Evolutionary conservation across 176 grass and related monocot genomes (phyloP).

Genomic region (Oryza punctata): DNA sequence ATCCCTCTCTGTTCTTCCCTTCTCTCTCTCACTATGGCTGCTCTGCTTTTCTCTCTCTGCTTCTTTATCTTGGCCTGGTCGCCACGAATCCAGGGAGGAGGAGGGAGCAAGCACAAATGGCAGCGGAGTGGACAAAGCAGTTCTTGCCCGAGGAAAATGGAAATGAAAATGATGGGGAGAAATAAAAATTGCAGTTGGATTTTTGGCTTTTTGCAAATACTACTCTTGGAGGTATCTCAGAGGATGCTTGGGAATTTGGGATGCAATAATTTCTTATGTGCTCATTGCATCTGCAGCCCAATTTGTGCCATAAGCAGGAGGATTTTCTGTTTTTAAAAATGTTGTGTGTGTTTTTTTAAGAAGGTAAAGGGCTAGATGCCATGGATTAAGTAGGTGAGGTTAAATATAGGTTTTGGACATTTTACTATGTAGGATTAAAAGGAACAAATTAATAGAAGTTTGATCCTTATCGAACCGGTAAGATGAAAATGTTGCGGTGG

Average conservation of each 20-base stretch:
- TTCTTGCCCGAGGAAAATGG: background rate
- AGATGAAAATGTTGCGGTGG: too few relatives aligned
- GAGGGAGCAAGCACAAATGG: conserved; percentile 26
- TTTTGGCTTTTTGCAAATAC: background rate
- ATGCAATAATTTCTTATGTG: background rate
- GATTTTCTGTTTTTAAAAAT: background rate
- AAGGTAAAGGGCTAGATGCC: too few relatives aligned
- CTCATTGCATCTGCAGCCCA: background rate
- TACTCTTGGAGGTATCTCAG: background rate
- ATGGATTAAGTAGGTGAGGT: background rate
- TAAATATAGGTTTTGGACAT: background rate
- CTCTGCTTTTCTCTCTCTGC: background rate
- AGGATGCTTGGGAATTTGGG: background rate
- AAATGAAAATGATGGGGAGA: background rate
- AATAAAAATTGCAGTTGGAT: background rate
- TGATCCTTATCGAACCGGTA: too few relatives aligned
- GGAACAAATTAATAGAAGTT: background rate
- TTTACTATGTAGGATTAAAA: background rate
- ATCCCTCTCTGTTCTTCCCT: background rate
- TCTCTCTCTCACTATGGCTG: background rate
- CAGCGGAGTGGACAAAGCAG: conserved; percentile 36
- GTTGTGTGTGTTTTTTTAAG: background rate
- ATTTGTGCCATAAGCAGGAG: background rate
- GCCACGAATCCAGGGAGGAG: conserved; percentile 24
- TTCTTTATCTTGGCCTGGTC: conserved; percentile 27